Evolutionary conservation across 1,284 basidiomycete genomes (phyloP).

Genomic region (Naganishia albida): DNA sequence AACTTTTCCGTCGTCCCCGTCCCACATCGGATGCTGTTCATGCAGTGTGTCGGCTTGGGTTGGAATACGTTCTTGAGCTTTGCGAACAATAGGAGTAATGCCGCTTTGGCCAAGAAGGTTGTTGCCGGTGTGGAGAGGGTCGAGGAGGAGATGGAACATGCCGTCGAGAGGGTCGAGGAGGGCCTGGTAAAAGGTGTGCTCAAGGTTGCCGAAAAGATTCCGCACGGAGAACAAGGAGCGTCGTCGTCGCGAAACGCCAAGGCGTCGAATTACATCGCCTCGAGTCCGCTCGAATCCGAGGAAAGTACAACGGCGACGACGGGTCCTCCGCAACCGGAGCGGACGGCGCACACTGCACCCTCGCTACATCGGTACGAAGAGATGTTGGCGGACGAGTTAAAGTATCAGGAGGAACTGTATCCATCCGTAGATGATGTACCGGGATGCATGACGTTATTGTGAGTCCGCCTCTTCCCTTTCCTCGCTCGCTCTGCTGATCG

Average conservation of each 20-base stretch:
- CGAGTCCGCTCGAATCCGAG: conserved; percentile 13
- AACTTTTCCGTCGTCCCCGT: conserved; percentile 78
- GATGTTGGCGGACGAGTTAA: conserved; percentile 48
- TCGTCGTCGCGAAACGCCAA: not conserved
- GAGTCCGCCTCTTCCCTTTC: conserved; percentile 40
- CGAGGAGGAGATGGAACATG: conserved; percentile 24
- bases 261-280: conserved; percentile 7
- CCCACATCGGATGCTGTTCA: conserved; percentile 73
- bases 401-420: conserved; percentile 55
- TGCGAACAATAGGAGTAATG: conserved; percentile 48
- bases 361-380: conserved; percentile 42
- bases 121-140: conserved; percentile 13
- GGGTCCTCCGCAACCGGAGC: not conserved
- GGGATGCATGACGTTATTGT: conserved; percentile 71
- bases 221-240: not conserved
- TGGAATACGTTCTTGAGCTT: conserved; percentile 62
- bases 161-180: conserved; percentile 17
- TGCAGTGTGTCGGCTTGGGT: conserved; percentile 76
- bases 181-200: conserved; percentile 6
- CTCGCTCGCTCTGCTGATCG: not conserved
- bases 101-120: conserved; percentile 2
- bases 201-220: conserved; percentile 8
- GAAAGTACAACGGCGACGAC: not conserved
- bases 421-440: conserved; percentile 78
- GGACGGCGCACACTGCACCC: conserved; percentile 27